phyloP scores from a whole-genome alignment of 768 basidiomycete species.

The Nidularia pulvinata region DNA sequence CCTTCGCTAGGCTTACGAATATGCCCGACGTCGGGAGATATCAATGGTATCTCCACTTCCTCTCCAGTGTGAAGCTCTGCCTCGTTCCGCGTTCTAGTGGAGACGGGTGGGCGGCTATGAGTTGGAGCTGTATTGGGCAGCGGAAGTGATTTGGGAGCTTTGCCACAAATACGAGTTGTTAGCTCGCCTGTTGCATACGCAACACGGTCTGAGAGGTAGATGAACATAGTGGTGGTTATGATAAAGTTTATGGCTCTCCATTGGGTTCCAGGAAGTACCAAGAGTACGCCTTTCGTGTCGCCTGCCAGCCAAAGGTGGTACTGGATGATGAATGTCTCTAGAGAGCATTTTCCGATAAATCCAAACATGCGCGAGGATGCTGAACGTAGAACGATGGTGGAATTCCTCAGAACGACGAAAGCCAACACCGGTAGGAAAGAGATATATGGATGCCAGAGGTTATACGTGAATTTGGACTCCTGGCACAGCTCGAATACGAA shows the following conservation, averaged over 20 bases:
- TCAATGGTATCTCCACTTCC: slow-evolving; percentile 15
- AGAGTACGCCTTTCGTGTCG: slow-evolving; percentile 79
- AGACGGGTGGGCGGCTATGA: background rate
- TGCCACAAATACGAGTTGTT: slow-evolving; percentile 55
- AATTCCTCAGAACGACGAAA: slow-evolving; percentile 77
- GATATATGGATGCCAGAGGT: slow-evolving; percentile 80
- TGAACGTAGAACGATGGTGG: slow-evolving; percentile 69
- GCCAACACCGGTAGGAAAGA: slow-evolving; percentile 81
- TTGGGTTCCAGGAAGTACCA: slow-evolving; percentile 72
- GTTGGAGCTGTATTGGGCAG: slow-evolving; percentile 15
- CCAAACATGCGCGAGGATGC: slow-evolving; percentile 68
- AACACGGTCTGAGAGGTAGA: slow-evolving; percentile 78
- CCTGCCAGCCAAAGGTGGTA: slow-evolving; percentile 87
- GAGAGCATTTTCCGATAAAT: slow-evolving; percentile 84
- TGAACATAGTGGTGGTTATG: slow-evolving; percentile 73
- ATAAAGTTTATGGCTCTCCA: slow-evolving; percentile 82
- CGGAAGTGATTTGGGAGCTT: slow-evolving; percentile 14
- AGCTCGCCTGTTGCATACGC: slow-evolving; percentile 75
- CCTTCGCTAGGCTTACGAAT: slow-evolving; percentile 17
- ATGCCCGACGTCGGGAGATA: slow-evolving; percentile 7
- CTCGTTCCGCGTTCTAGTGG: background rate
- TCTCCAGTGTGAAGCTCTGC: slow-evolving; percentile 1
- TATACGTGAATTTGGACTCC: slow-evolving; percentile 84
- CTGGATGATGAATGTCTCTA: slow-evolving; percentile 92
- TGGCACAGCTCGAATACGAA: slow-evolving; percentile 79